A percentile compares a stretch with the other conserved stretches of the same genome.
Evolutionary conservation across 768 basidiomycete species (phyloP).

Genomic region (Tulasnella sp.): DNA sequence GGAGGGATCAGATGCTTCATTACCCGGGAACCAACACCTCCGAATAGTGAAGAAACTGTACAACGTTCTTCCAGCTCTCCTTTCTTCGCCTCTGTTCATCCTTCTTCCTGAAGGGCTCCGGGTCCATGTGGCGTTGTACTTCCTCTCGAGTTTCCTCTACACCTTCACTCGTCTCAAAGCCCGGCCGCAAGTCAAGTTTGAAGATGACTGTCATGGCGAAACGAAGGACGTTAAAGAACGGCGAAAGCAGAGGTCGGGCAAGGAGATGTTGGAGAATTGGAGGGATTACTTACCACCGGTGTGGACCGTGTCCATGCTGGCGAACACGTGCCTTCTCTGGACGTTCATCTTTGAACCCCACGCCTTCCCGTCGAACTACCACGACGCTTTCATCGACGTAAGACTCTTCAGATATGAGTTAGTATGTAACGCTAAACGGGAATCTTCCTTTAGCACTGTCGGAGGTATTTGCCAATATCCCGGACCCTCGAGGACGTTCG

Average conservation of each 20-base stretch:
- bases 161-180: conserved; percentile 10
- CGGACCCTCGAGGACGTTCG: neutral
- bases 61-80: neutral
- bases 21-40: neutral
- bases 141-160: conserved; percentile 7
- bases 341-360: conserved; percentile 13
- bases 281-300: conserved; percentile 19
- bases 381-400: conserved; percentile 8
- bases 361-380: conserved; percentile 16
- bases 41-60: neutral
- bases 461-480: conserved; percentile 4
- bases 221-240: neutral
- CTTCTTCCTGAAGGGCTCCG: conserved; percentile 11
- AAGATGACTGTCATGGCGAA: neutral
- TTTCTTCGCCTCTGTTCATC: conserved; percentile 18
- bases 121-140: conserved; percentile 17
- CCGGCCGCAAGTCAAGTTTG: neutral
- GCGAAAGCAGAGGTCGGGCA: neutral
- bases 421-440: too few relatives aligned
- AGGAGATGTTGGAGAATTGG: conserved; percentile 7
- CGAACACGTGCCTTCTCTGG: conserved; percentile 21
- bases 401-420: neutral
- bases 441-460: conserved; percentile 11
- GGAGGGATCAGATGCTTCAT: neutral
- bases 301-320: neutral